These are phyloP conservation scores for Cytospora piceae DNA, from an alignment of 2,329 filamentous ascomycete genomes.

Conservation along the genomic window DNA sequence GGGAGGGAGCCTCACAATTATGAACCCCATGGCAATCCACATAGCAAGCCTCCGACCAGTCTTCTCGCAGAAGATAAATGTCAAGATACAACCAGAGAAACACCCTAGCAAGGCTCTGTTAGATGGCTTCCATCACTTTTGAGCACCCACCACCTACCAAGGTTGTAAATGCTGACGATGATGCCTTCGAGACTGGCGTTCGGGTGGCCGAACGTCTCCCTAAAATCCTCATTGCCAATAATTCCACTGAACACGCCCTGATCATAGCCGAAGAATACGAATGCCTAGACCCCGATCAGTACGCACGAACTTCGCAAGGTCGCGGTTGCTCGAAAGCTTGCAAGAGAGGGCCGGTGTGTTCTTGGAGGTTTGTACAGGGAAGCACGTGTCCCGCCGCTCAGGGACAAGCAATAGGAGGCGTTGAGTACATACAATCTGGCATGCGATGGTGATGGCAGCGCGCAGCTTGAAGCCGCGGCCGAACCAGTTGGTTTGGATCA, in stretches of 20 bases:
- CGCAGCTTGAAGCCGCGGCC: slow-evolving; percentile 30
- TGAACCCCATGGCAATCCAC: slow-evolving; percentile 36
- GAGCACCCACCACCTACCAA: not conserved
- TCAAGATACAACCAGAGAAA: slow-evolving; percentile 40
- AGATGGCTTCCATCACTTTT: not conserved
- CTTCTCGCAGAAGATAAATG: slow-evolving; percentile 33
- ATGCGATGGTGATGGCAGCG: slow-evolving; percentile 32
- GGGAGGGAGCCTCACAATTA: slow-evolving; percentile 32
- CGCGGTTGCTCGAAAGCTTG: not conserved
- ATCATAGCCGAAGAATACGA: slow-evolving; percentile 49
- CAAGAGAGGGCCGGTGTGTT: too few species aligned
- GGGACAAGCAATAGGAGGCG: not conserved
- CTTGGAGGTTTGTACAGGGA: not conserved
- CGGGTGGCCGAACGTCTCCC: slow-evolving; percentile 44
- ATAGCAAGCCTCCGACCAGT: slow-evolving; percentile 33
- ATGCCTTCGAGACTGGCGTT: slow-evolving; percentile 44
- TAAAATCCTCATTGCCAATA: slow-evolving; percentile 49
- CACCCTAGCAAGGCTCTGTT: slow-evolving; percentile 40
- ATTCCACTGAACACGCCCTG: slow-evolving; percentile 54
- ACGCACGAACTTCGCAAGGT: too few species aligned
- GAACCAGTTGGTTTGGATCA: slow-evolving; percentile 28
- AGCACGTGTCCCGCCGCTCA: not conserved
- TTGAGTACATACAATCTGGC: slow-evolving; percentile 39
- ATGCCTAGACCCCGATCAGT: slow-evolving; percentile 29
- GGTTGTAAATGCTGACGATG: slow-evolving; percentile 48